phyloP scores from a whole-genome alignment of 176 grass and related monocot species.

The Aegilops bicornis region DNA sequence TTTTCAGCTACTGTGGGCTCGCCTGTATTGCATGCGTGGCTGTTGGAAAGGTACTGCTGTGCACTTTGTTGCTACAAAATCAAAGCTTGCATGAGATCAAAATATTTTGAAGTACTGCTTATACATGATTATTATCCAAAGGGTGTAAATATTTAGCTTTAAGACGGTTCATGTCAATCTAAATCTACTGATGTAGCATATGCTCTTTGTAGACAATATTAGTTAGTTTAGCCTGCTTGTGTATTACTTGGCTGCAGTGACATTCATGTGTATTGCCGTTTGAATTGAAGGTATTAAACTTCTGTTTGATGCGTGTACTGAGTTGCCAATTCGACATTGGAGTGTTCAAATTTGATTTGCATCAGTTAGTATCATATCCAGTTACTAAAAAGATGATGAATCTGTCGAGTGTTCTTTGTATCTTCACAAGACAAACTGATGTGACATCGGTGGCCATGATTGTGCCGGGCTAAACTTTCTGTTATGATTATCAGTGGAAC shows the following conservation, averaged over 20 bases:
- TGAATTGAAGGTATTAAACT: neutral
- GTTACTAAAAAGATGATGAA: conserved; percentile 5
- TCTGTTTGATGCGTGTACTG: neutral
- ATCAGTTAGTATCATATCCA: conserved; percentile 24
- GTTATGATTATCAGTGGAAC: neutral
- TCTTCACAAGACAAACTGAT: neutral
- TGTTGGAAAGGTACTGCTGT: conserved; percentile 82
- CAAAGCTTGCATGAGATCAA: neutral
- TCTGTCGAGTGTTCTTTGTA: neutral
- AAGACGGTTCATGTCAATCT: neutral
- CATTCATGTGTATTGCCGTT: neutral
- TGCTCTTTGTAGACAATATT: neutral
- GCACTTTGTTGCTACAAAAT: no score
- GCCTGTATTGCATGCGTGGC: conserved; percentile 88
- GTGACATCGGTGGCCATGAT: neutral
- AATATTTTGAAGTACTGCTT: neutral
- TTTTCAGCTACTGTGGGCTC: conserved; percentile 93
- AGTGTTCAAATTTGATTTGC: conserved; percentile 1
- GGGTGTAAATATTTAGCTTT: neutral
- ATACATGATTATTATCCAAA: neutral
- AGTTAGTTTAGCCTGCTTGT: conserved; percentile 27
- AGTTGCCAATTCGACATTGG: neutral
- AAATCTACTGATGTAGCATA: conserved; percentile 1
- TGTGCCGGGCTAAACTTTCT: neutral
- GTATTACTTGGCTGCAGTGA: neutral